These are phyloP conservation scores for Flaveria robusta DNA, from an alignment of 129 eudicot genomes.

Conservation along the genomic window DNA sequence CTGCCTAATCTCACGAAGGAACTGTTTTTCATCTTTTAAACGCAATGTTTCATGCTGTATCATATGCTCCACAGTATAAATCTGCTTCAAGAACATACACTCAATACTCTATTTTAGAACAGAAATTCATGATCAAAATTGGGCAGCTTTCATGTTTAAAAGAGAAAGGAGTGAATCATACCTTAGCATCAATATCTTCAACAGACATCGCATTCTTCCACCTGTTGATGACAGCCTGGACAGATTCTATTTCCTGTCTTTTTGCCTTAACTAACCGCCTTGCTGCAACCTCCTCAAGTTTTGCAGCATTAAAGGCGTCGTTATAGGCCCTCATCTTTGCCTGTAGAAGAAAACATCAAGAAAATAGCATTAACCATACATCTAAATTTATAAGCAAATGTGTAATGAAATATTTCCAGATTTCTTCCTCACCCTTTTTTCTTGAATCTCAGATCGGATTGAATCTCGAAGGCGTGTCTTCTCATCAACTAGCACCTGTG, in stretches of 20 bases:
- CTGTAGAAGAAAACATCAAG: conserved; percentile 41
- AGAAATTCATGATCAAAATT: conserved; percentile 4
- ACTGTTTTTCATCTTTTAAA: conserved; percentile 61
- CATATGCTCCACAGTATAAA: conserved; percentile 52
- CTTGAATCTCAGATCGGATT: conserved; percentile 44
- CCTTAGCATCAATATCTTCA: conserved; percentile 59
- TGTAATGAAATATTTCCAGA: not conserved
- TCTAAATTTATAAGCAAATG: not conserved
- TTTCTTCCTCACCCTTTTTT: conserved; percentile 48
- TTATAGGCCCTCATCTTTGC: conserved; percentile 36
- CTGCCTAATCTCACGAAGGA: conserved; percentile 67
- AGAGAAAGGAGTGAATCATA: conserved; percentile 35
- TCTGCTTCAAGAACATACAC: conserved; percentile 42
- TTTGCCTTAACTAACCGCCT: conserved; percentile 48
- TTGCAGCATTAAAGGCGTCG: conserved; percentile 45
- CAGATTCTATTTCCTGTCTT: conserved; percentile 66
- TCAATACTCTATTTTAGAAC: conserved; percentile 17
- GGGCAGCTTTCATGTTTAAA: not conserved
- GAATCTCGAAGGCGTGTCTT: conserved; percentile 66
- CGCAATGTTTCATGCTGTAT: conserved; percentile 68
- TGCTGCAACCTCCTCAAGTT: conserved; percentile 50
- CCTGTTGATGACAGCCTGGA: conserved; percentile 53
- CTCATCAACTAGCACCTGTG: conserved; percentile 57
- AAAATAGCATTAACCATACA: conserved; percentile 21
- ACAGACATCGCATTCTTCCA: conserved; percentile 68